Percentiles rank a stretch among this genome's conserved stretches.
These are phyloP conservation scores for Ogataea siamensis DNA, from an alignment of 805 yeast species.

Conservation along the genomic window DNA sequence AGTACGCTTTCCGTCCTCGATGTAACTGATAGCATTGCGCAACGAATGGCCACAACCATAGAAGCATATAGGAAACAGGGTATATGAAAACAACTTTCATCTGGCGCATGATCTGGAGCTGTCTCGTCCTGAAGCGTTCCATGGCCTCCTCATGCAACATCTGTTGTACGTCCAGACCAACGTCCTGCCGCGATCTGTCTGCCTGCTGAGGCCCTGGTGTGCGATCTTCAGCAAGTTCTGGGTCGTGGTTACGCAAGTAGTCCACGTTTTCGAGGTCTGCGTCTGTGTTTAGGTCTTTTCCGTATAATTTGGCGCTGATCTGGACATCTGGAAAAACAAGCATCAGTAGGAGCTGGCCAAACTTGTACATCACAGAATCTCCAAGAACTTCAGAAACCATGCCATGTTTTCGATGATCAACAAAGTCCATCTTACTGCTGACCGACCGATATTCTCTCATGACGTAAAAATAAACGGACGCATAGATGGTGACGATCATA, in stretches of 20 bases:
- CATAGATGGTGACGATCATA: conserved; percentile 60
- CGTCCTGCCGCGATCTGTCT: conserved; percentile 18
- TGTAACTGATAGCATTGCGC: conserved; percentile 52
- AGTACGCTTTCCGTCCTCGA: conserved; percentile 48
- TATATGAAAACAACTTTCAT: conserved; percentile 78
- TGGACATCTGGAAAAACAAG: conserved; percentile 33
- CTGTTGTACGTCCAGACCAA: conserved; percentile 33
- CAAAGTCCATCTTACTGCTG: conserved; percentile 39
- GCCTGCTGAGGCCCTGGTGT: conserved; percentile 6
- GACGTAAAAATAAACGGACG: conserved; percentile 71
- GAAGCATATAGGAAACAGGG: conserved; percentile 74
- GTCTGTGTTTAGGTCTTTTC: conserved; percentile 27
- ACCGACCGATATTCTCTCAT: conserved; percentile 56
- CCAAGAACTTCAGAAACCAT: conserved; percentile 24
- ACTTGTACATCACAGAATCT: conserved; percentile 34
- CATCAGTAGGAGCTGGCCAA: conserved; percentile 28
- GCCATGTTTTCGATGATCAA: conserved; percentile 17
- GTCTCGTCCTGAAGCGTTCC: conserved; percentile 58
- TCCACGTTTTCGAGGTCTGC: conserved; percentile 30
- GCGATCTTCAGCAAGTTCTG: not conserved
- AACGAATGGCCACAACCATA: conserved; percentile 82
- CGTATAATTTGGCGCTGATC: conserved; percentile 31
- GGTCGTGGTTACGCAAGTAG: conserved; percentile 17
- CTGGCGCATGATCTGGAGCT: conserved; percentile 69
- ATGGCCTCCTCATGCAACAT: conserved; percentile 58